Conservation (phyloP, 805 yeast genomes). For the Schwanniomyces pseudopolymorphus region DNA sequence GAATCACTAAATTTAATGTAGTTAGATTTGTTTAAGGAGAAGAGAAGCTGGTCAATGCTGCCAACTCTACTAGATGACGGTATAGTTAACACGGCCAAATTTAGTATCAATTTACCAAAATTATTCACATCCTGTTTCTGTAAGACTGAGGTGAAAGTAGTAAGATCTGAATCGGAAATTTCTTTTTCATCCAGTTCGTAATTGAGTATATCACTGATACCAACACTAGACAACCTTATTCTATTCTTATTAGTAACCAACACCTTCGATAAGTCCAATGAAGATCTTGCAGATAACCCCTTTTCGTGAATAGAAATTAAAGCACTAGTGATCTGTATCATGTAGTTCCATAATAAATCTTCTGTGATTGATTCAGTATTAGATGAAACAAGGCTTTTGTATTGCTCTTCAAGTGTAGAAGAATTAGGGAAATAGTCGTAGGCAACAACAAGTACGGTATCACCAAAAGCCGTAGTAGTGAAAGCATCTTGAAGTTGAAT, state of each 20-base stretch:
- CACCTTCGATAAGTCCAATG: conserved; percentile 64
- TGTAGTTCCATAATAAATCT: conserved; percentile 69
- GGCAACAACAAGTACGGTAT: conserved; percentile 68
- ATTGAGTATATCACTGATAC: conserved; percentile 64
- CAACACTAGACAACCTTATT: conserved; percentile 69
- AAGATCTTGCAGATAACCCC: conserved; percentile 61
- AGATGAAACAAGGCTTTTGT: conserved; percentile 44
- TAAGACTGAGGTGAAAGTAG: conserved; percentile 19
- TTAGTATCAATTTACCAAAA: conserved; percentile 61
- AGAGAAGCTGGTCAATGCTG: conserved; percentile 10
- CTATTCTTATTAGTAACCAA: conserved; percentile 72
- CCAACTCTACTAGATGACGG: conserved; percentile 23
- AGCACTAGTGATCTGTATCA: conserved; percentile 74
- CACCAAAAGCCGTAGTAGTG: conserved; percentile 83
- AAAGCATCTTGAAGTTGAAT: conserved; percentile 78
- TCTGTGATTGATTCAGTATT: conserved; percentile 57
- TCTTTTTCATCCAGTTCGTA: conserved; percentile 31
- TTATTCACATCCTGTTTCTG: conserved; percentile 57
- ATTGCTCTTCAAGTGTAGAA: conserved; percentile 66
- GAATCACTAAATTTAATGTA: conserved; percentile 36
- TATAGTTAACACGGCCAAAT: conserved; percentile 45
- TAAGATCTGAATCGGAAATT: conserved; percentile 13
- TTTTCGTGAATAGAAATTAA: conserved; percentile 61
- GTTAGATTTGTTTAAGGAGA: conserved; percentile 13
- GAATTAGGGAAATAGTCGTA: conserved; percentile 86